These are phyloP conservation scores for Aspergillus thermomutatus DNA, from an alignment of 2,329 filamentous ascomycete species.

Conservation along the genomic window DNA sequence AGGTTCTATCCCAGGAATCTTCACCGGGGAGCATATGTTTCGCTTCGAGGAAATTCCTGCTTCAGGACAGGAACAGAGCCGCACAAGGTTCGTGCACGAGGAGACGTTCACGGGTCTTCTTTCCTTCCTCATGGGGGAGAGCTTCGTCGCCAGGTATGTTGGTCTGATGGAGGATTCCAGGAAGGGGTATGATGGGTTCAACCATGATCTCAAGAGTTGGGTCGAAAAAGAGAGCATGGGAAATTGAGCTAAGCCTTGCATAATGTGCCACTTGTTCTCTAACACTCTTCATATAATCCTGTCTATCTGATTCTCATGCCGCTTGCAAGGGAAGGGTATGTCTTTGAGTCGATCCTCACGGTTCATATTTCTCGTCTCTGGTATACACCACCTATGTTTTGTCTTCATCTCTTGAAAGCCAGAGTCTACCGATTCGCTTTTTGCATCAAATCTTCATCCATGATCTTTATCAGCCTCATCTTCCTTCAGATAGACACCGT, in stretches of 20 bases:
- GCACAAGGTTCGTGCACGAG: conserved; percentile 6
- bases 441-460: too few relatives aligned
- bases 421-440: too few relatives aligned
- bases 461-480: too few relatives aligned
- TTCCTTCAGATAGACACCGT: too few relatives aligned
- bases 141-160: neutral
- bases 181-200: conserved; percentile 4
- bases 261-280: neutral
- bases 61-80: neutral
- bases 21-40: conserved; percentile 6
- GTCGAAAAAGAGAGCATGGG: neutral
- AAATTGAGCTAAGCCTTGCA: neutral
- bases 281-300: neutral
- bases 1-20: conserved; percentile 1
- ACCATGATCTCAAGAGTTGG: conserved; percentile 7
- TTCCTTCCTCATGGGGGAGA: conserved; percentile 5
- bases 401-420: too few relatives aligned
- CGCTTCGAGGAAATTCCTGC: conserved; percentile 1
- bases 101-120: conserved; percentile 6
- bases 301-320: neutral
- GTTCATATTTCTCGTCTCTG: neutral
- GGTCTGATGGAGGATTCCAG: neutral
- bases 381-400: neutral
- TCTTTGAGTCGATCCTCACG: neutral
- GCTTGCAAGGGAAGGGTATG: neutral